Percentiles rank a stretch among this genome's conserved stretches.
Evolutionary conservation across 768 basidiomycete species (phyloP).

Genomic region (Leccinum rimulosum): DNA sequence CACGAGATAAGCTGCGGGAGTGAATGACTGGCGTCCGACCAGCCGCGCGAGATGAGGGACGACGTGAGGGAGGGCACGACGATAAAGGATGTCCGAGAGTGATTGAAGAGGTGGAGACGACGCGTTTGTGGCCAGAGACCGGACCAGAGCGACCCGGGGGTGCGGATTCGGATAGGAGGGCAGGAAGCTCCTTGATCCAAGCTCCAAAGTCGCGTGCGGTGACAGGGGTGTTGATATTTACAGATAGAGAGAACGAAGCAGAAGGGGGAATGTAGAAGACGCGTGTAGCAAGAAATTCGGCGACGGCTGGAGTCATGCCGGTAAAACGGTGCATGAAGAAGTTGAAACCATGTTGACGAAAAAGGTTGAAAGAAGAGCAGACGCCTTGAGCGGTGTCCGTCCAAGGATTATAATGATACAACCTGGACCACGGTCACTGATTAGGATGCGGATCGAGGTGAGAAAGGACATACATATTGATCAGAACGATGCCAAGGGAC

Average conservation of each 20-base stretch:
- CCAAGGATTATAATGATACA: conserved; percentile 99
- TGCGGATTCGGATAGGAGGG: conserved; percentile 52
- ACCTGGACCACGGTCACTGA: conserved; percentile 43
- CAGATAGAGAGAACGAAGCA: conserved; percentile 36
- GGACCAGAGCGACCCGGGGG: conserved; percentile 35
- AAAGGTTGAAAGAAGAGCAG: conserved; percentile 79
- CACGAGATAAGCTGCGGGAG: conserved; percentile 59
- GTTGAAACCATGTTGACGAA: conserved; percentile 69
- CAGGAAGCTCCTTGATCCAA: conserved; percentile 84
- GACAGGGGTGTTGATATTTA: conserved; percentile 38
- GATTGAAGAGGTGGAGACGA: conserved; percentile 53
- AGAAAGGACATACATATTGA: conserved; percentile 77
- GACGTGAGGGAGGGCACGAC: conserved; percentile 63
- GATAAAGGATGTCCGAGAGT: conserved; percentile 64
- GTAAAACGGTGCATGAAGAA: conserved; percentile 91
- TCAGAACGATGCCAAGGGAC: conserved; percentile 97
- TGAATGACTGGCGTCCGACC: conserved; percentile 52
- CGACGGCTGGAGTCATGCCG: conserved; percentile 84
- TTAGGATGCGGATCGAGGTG: neutral
- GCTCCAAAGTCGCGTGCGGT: conserved; percentile 80
- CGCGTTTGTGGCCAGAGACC: conserved; percentile 48
- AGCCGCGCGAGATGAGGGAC: conserved; percentile 67
- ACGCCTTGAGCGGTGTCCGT: conserved; percentile 84
- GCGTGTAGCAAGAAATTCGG: conserved; percentile 78
- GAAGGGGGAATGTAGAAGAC: conserved; percentile 78